These are phyloP conservation scores for Pleurotus pulmonarius DNA, from an alignment of 768 basidiomycete species.

Conservation along the genomic window DNA sequence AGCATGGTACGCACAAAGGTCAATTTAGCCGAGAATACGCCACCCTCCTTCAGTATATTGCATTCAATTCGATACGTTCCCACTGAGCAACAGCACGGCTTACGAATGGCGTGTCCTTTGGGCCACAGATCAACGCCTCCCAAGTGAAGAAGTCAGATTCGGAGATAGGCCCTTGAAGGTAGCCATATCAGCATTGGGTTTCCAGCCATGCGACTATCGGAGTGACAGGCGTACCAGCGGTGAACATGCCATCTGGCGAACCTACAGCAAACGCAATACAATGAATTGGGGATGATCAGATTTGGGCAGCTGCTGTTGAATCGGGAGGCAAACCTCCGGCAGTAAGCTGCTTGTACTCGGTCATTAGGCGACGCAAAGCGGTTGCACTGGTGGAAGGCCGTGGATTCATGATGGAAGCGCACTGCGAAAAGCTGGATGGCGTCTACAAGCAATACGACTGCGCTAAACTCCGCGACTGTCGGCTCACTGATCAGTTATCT, in stretches of 20 bases:
- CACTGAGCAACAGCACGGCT: conserved; percentile 22
- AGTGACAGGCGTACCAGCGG: conserved; percentile 55
- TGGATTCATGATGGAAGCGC: conserved; percentile 39
- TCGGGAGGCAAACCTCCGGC: conserved; percentile 51
- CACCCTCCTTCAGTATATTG: conserved; percentile 68
- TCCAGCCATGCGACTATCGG: background rate
- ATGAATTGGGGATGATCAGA: background rate
- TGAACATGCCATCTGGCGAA: conserved; percentile 94
- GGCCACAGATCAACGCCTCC: conserved; percentile 93
- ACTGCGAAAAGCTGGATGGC: background rate
- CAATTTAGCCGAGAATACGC: conserved; percentile 88
- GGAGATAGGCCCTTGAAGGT: conserved; percentile 69
- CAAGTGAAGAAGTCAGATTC: conserved; percentile 95
- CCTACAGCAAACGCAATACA: conserved; percentile 34
- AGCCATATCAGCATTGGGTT: background rate
- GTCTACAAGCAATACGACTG: background rate
- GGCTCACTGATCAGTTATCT: background rate
- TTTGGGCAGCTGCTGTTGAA: background rate
- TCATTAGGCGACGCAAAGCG: conserved; percentile 85
- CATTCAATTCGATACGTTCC: background rate
- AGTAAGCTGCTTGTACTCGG: conserved; percentile 85
- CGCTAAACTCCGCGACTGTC: conserved; percentile 6
- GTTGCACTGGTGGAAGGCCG: conserved; percentile 58
- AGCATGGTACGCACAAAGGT: conserved; percentile 68
- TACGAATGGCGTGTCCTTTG: conserved; percentile 93